These are phyloP conservation scores for Carex pumila DNA, from an alignment of 176 grass and related monocot genomes.

Conservation along the genomic window DNA sequence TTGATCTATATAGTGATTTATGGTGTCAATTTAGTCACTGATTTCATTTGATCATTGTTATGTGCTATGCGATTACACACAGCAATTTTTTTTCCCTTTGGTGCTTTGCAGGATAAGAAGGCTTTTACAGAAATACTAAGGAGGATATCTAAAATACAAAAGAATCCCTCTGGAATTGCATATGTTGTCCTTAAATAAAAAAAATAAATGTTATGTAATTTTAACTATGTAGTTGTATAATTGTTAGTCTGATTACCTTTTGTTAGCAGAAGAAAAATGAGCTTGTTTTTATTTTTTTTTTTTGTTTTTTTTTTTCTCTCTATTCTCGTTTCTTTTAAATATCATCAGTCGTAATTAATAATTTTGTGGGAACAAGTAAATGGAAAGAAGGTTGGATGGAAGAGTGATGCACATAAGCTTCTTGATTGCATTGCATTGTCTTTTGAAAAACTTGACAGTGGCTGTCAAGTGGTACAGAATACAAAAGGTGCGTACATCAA, in stretches of 20 bases:
- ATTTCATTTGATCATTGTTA: not conserved
- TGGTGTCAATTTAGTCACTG: not conserved
- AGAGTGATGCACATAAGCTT: not conserved
- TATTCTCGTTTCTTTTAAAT: no score
- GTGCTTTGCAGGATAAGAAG: constrained; percentile 42
- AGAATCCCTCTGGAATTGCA: constrained; percentile 24
- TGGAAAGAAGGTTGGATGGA: not conserved
- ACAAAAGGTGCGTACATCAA: no score
- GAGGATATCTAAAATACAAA: constrained; percentile 28
- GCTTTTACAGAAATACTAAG: constrained; percentile 25
- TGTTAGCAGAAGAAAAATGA: not conserved
- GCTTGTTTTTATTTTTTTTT: not conserved
- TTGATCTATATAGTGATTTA: not conserved
- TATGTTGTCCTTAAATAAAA: constrained; percentile 33
- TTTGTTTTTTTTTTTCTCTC: no score
- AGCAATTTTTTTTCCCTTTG: not conserved
- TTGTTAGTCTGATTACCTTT: not conserved
- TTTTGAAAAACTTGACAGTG: no score
- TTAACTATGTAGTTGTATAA: not conserved
- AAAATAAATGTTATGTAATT: not conserved
- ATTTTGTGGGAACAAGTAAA: not conserved
- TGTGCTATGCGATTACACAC: not conserved
- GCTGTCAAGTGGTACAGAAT: no score
- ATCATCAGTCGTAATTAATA: no score
- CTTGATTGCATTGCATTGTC: no score